phyloP scores from a whole-genome alignment of 805 yeast species.

The Barnettozyma salicaria region DNA sequence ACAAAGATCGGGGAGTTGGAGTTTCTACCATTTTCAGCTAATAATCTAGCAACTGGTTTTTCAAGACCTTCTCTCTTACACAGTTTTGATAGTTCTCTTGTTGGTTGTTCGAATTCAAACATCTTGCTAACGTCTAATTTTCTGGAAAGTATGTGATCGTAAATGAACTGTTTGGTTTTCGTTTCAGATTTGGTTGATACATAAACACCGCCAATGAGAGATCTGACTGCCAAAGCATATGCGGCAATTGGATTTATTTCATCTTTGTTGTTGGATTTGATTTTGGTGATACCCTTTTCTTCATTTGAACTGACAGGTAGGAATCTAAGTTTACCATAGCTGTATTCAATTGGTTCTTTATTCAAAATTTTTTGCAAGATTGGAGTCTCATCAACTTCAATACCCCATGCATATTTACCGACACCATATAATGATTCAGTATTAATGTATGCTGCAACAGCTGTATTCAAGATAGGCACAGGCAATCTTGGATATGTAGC shows the following conservation, averaged over 20 bases:
- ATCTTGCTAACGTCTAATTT: conserved; percentile 66
- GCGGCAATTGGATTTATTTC: conserved; percentile 30
- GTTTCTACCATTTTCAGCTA: conserved; percentile 91
- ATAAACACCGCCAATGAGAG: conserved; percentile 78
- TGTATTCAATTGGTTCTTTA: conserved; percentile 60
- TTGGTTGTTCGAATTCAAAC: conserved; percentile 80
- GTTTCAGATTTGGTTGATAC: conserved; percentile 58
- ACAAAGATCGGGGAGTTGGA: conserved; percentile 80
- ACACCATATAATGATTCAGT: conserved; percentile 56
- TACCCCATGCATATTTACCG: conserved; percentile 77
- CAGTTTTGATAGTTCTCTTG: conserved; percentile 71
- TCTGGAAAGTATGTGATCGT: conserved; percentile 74
- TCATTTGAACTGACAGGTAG: conserved; percentile 26
- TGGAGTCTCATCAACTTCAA: conserved; percentile 64
- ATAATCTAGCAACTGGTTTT: conserved; percentile 71
- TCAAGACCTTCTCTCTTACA: conserved; percentile 70
- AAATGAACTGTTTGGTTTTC: conserved; percentile 57
- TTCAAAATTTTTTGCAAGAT: conserved; percentile 60
- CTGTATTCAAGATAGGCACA: conserved; percentile 63
- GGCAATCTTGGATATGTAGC: conserved; percentile 88
- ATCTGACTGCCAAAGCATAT: conserved; percentile 65
- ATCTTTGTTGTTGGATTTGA: conserved; percentile 28
- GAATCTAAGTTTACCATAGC: conserved; percentile 65
- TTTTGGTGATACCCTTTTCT: conserved; percentile 48
- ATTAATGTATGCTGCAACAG: conserved; percentile 72